Base-by-base conservation (phyloP, 108 stramenopile genomes). In the Pelagomonas calceolata region DNA sequence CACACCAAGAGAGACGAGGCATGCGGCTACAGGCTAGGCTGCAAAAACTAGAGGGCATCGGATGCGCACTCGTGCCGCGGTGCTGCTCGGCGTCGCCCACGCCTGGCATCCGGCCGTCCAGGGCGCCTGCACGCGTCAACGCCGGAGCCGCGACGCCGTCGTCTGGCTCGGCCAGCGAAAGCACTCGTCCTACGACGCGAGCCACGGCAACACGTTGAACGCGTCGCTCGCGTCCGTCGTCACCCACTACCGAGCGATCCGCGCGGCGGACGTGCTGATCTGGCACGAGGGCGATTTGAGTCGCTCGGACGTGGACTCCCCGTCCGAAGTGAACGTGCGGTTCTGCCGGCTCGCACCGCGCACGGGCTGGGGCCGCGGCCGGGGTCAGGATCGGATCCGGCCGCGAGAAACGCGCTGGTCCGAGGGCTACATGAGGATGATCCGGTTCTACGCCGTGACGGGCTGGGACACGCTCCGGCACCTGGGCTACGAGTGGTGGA, bases 381-480 rank as follows among this genome's bases (percentile, higher is more conserved):
- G 3, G 36, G 34, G 1, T 3, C 21, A 16, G 21, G 1, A 12
- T 17, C 21, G 14, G 21, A 26, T 26, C 51, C 21, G 18, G 7
- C 7, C 14, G 7, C 3, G 10, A 26, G 51, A 60, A 17, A 1
- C 14, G 21, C 51, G 51, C 51, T 60, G 51, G 51, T 17, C 51
- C 7, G 7, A 17, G 51, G 84, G 84, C 32, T 85, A 85, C 64
- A 76, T 86, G 35, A 78, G 82, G 29, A 91, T 88, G 90, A 89
- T 89, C 81, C 87, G 86, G 64, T 89, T 82, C 81, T 91, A 80
- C 81, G 86, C 85, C 0, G 83, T 89, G 46, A 77, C 80, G 39
- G 78, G 89, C 29, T 91, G 88, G 87, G 71, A 81, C 12, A 86
- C 80, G 63, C 81, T 89, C 34, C 66, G 67, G 37, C 70, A 75